These are phyloP conservation scores for Claviceps cyperi DNA, from an alignment of 2,329 filamentous ascomycete genomes.

Conservation along the genomic window DNA sequence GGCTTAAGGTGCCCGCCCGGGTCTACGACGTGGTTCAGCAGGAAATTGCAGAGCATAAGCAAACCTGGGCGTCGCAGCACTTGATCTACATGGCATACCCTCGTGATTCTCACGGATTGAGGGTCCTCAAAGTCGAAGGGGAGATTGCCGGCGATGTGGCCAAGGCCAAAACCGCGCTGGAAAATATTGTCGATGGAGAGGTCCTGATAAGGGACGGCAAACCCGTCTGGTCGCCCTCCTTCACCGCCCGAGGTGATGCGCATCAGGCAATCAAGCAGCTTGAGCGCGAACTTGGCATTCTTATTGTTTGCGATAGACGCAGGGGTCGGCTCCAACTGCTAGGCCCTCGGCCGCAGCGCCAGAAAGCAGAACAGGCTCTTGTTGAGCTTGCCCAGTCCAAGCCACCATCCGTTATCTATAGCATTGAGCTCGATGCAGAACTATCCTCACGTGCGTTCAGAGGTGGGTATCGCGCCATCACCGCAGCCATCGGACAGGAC, in stretches of 20 bases:
- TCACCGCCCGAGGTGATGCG: conserved; percentile 8
- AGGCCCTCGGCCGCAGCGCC: not conserved
- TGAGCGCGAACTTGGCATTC: not conserved
- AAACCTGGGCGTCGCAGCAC: conserved; percentile 17
- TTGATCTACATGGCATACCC: conserved; percentile 10
- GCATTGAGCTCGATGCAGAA: conserved; percentile 14
- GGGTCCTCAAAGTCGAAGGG: conserved; percentile 24
- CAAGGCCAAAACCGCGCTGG: conserved; percentile 17
- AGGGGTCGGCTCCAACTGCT: not conserved
- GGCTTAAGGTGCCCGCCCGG: conserved; percentile 20
- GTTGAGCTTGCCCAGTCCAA: not conserved
- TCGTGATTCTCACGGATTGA: conserved; percentile 9
- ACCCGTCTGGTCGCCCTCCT: conserved; percentile 18
- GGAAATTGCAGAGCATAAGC: conserved; percentile 13
- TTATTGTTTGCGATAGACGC: not conserved
- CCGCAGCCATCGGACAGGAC: conserved; percentile 12
- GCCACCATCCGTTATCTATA: not conserved
- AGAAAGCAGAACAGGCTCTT: not conserved
- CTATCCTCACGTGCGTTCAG: conserved; percentile 17
- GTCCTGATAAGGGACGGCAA: conserved; percentile 13
- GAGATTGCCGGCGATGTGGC: conserved; percentile 15
- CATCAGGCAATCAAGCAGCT: conserved; percentile 1
- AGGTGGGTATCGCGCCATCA: conserved; percentile 18
- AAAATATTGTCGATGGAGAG: conserved; percentile 18
- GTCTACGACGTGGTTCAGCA: conserved; percentile 19